phyloP scores from a whole-genome alignment of 2,329 filamentous ascomycete genomes.

The Cladophialophora yegresii region DNA sequence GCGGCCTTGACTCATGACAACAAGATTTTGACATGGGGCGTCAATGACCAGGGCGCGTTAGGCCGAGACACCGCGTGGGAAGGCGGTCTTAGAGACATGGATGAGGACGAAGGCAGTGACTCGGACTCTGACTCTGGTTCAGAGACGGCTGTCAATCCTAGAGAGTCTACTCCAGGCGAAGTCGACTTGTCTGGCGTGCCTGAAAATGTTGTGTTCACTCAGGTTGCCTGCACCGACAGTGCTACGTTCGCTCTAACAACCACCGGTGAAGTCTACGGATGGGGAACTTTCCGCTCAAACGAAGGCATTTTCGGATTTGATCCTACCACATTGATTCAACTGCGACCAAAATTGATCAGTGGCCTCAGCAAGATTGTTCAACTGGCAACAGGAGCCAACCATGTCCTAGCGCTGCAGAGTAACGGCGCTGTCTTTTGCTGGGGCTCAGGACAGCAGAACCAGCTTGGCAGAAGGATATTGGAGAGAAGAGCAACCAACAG shows the following conservation, averaged over 20 bases:
- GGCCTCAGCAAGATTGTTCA: constrained; percentile 65
- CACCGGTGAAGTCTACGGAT: constrained; percentile 75
- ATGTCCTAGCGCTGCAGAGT: constrained; percentile 67
- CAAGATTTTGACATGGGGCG: constrained; percentile 82
- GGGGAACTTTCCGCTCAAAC: constrained; percentile 75
- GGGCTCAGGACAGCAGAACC: constrained; percentile 72
- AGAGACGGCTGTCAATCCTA: constrained; percentile 68
- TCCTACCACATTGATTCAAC: constrained; percentile 46
- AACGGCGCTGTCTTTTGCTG: constrained; percentile 68
- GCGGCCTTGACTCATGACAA: constrained; percentile 75
- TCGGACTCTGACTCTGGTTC: constrained; percentile 47
- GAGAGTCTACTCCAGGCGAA: constrained; percentile 66
- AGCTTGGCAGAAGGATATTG: constrained; percentile 64
- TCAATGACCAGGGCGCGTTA: constrained; percentile 78
- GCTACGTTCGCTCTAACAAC: constrained; percentile 74
- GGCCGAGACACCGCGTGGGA: constrained; percentile 69
- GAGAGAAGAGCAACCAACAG: constrained; percentile 57
- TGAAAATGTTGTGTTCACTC: constrained; percentile 63
- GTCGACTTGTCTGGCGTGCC: constrained; percentile 59
- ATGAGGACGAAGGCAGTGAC: constrained; percentile 42
- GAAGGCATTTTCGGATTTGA: constrained; percentile 61
- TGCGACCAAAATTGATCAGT: constrained; percentile 48
- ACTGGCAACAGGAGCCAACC: constrained; percentile 69
- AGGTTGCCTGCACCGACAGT: constrained; percentile 72
- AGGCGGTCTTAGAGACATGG: constrained; percentile 39